These are phyloP conservation scores for Paragyromitra xinjiangensis DNA, from an alignment of 495 filamentous ascomycete species.

Conservation along the genomic window DNA sequence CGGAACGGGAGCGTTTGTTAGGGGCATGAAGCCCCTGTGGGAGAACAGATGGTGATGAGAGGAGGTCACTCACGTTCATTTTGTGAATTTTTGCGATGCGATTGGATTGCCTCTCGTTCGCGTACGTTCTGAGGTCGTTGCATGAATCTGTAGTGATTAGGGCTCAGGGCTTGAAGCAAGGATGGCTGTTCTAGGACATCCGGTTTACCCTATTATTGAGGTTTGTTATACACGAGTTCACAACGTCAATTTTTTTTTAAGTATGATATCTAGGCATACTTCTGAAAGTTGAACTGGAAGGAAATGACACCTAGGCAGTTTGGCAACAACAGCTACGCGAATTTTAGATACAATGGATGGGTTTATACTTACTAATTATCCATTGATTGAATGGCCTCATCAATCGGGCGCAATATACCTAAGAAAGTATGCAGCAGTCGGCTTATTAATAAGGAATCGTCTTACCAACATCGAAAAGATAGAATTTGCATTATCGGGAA, in stretches of 20 bases:
- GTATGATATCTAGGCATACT: background rate
- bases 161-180: slow-evolving; percentile 16
- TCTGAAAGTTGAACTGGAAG: background rate
- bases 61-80: slow-evolving; percentile 31
- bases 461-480: too few species aligned
- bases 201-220: background rate
- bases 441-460: too few species aligned
- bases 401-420: too few species aligned
- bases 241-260: background rate
- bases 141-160: slow-evolving; percentile 10
- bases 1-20: slow-evolving; percentile 22
- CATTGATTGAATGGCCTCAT: too few species aligned
- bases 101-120: background rate
- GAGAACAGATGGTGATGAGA: slow-evolving; percentile 7
- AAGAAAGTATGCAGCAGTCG: too few species aligned
- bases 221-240: too few species aligned
- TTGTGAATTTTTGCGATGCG: background rate
- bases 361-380: too few species aligned
- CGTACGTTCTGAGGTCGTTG: slow-evolving; percentile 15
- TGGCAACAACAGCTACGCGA: too few species aligned
- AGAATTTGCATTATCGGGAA: too few species aligned
- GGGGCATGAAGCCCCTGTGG: background rate
- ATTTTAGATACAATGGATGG: too few species aligned
- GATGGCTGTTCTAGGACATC: background rate
- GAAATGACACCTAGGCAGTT: background rate